Evolutionary conservation across 331 rosid genomes (phyloP).

Genomic region (Prunus yedoensis): DNA sequence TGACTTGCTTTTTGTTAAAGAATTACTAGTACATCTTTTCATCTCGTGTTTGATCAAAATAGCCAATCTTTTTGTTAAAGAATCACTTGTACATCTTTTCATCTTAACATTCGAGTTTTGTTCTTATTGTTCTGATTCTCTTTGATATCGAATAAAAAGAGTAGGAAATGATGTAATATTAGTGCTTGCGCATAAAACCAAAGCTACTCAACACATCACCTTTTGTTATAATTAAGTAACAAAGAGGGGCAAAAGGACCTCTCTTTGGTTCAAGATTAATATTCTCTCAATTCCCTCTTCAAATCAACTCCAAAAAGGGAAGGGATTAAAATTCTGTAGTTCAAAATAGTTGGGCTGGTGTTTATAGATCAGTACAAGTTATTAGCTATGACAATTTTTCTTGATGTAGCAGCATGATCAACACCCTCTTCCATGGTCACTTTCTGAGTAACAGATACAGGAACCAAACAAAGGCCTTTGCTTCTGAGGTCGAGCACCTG

Average conservation of each 20-base stretch:
- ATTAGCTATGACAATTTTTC: slow-evolving; percentile 15
- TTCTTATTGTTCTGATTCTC: too few relatives aligned
- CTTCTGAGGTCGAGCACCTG: slow-evolving; percentile 42
- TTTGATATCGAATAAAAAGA: too few relatives aligned
- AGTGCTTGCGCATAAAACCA: too few relatives aligned
- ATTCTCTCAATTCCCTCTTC: neutral
- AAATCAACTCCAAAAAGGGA: slow-evolving; percentile 3
- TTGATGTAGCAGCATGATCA: slow-evolving; percentile 20
- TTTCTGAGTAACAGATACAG: slow-evolving; percentile 41
- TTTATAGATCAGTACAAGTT: neutral
- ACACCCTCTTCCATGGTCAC: slow-evolving; percentile 31
- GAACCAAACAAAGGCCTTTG: slow-evolving; percentile 61
- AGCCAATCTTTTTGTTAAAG: too few relatives aligned
- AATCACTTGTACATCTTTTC: too few relatives aligned
- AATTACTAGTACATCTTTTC: too few relatives aligned
- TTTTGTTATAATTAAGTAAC: too few relatives aligned
- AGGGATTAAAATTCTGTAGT: neutral
- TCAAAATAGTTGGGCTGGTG: neutral
- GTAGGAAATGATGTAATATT: too few relatives aligned
- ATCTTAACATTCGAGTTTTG: too few relatives aligned
- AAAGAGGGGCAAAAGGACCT: neutral
- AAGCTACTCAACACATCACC: too few relatives aligned
- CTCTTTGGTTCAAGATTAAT: neutral
- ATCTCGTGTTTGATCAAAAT: too few relatives aligned
- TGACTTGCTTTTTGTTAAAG: too few relatives aligned